Evolutionary conservation across 148 eudicot genomes (phyloP), one percentile per base, ranked within the genome.

Genomic region (Amaranthus hypochondriacus): DNA sequence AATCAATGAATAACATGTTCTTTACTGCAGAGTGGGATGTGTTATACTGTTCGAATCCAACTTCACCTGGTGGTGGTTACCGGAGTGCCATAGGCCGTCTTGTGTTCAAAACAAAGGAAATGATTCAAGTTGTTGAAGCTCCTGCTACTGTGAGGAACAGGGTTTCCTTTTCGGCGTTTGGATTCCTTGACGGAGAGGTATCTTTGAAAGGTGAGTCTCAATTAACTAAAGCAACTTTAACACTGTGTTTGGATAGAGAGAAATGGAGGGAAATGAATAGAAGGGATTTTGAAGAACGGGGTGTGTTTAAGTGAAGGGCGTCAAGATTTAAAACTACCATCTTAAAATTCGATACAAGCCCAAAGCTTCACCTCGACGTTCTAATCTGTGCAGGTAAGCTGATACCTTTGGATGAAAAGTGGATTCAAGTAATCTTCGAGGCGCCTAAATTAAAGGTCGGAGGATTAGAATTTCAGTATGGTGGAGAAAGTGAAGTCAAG

Each of bases 51-150:
- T 95, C 99, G 39, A 84, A 80, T 70, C 99, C 99, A 64, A 95
- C 99, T 72, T 95, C 97, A 54, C 99, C 99, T 15, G 99, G 99
- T 62, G 99, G 99, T 56, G 96, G 96, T 68, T 95, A 81, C 79
- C 82, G 99, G 73, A 92, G 94, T 87, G 89, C 92, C 52, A 4
- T 95, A 43, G 99, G 99, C 47, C 96, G 99, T 64, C 84, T 92
- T 7, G 49, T 92, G 49, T 92, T 95, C 80, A 90, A 87, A 75
- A 87, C 99, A 66, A 87, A 87, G 46, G 99, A 92, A 79, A 92
- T 95, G 99, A 84, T 92, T 81, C 99, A 95, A 75, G 90, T 61
- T 61, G 80, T 95, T 73, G 97, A 92, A 84, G 90, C 96, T 64
- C 98, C 99, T 46, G 94, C 87, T 79, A 83, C 70, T 57, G 89